Percentiles rank a stretch among this genome's conserved stretches.
These are phyloP conservation scores for Vigna radiata DNA, from an alignment of 306 rosid genomes.

Conservation along the genomic window DNA sequence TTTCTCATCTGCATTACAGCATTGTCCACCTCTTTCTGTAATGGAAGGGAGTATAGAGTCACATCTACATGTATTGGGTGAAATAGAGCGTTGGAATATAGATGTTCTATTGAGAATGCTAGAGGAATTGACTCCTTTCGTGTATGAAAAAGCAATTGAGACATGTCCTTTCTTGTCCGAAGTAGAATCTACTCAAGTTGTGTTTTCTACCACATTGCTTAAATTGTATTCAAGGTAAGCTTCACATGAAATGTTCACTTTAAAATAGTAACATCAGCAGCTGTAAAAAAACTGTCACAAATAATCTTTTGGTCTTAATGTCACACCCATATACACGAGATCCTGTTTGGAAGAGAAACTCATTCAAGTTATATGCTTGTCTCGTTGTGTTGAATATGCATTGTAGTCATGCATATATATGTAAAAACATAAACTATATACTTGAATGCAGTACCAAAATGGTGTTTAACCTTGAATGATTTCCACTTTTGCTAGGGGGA, in stretches of 20 bases:
- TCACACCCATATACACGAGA: constrained; percentile 20
- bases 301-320: constrained; percentile 17
- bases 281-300: constrained; percentile 41
- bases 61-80: constrained; percentile 83
- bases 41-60: constrained; percentile 91
- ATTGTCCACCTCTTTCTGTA: constrained; percentile 89
- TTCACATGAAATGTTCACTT: constrained; percentile 21
- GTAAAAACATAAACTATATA: not conserved
- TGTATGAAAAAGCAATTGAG: constrained; percentile 75
- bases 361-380: constrained; percentile 4
- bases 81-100: constrained; percentile 89
- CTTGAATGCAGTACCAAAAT: constrained; percentile 2
- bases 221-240: constrained; percentile 81
- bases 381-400: not conserved
- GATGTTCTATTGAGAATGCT: constrained; percentile 81
- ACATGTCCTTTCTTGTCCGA: constrained; percentile 71
- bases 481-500: constrained; percentile 63
- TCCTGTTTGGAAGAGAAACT: constrained; percentile 6
- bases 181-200: constrained; percentile 58
- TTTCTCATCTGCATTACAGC: constrained; percentile 55
- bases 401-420: constrained; percentile 8
- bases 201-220: constrained; percentile 72
- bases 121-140: constrained; percentile 69
- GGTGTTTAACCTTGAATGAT: constrained; percentile 42
- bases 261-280: constrained; percentile 28